Conservation (phyloP, 2,329 filamentous ascomycete species). For the Coniochaeta sp. region DNA sequence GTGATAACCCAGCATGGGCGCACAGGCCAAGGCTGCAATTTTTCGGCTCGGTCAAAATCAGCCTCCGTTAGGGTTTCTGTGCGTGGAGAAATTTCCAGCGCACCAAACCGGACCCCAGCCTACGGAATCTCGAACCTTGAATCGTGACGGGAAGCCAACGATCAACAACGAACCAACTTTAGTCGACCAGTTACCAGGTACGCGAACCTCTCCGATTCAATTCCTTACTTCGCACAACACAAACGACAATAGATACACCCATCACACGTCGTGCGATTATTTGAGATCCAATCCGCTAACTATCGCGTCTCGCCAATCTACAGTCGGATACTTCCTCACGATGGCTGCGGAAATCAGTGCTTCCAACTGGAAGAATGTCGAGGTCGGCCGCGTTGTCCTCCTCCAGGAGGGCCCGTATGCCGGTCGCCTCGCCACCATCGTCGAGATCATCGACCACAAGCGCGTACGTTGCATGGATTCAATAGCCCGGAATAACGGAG, state of each 20-base stretch:
- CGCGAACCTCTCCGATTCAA: neutral
- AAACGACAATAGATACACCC: neutral
- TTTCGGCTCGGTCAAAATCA: neutral
- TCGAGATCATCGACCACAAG: slow-evolving; percentile 99
- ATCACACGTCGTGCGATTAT: neutral
- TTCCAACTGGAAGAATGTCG: slow-evolving; percentile 53
- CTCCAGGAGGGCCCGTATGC: slow-evolving; percentile 75
- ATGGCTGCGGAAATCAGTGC: slow-evolving; percentile 3
- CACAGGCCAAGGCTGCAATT: neutral
- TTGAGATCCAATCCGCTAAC: neutral
- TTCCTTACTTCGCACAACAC: neutral
- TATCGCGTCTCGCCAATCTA: neutral
- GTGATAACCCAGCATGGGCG: neutral
- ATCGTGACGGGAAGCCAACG: neutral
- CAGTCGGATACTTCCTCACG: slow-evolving; percentile 2
- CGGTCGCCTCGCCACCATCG: slow-evolving; percentile 86
- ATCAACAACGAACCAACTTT: neutral
- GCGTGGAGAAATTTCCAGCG: neutral
- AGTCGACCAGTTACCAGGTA: slow-evolving; percentile 3
- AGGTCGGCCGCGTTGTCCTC: slow-evolving; percentile 96
- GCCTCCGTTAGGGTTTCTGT: slow-evolving; percentile 1
- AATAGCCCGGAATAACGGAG: slow-evolving; percentile 7
- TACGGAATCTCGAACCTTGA: neutral
- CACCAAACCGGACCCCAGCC: slow-evolving; percentile 1
- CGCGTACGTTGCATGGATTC: slow-evolving; percentile 69